These are phyloP conservation scores for Serendipita sp. DNA, from an alignment of 768 basidiomycete genomes.

Conservation along the genomic window DNA sequence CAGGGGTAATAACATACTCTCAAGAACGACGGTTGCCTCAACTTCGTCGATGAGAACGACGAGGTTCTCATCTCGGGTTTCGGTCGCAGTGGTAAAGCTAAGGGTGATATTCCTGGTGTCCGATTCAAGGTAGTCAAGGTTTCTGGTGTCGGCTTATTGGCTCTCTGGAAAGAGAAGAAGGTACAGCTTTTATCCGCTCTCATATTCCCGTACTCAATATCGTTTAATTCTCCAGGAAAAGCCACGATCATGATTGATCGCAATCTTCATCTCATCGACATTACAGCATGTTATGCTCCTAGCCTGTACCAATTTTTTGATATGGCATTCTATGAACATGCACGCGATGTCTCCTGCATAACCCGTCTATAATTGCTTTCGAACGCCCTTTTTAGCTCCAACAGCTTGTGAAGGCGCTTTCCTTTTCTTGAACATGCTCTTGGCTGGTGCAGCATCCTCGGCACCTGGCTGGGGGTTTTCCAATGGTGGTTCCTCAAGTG, in stretches of 20 bases:
- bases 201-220: slow-evolving; percentile 2
- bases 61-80: slow-evolving; percentile 99
- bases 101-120: slow-evolving; percentile 99
- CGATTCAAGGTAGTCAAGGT: slow-evolving; percentile 99
- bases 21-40: slow-evolving; percentile 91
- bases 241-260: slow-evolving; percentile 37
- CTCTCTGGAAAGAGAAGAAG: slow-evolving; percentile 99
- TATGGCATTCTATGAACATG: slow-evolving; percentile 6
- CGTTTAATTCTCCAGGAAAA: slow-evolving; percentile 37
- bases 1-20: not conserved
- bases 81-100: slow-evolving; percentile 98
- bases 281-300: not conserved
- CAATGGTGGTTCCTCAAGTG: not conserved
- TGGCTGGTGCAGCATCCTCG: not conserved
- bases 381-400: not conserved
- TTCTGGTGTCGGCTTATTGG: slow-evolving; percentile 94
- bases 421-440: slow-evolving; percentile 4
- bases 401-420: not conserved
- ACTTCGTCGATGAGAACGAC: slow-evolving; percentile 99
- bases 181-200: slow-evolving; percentile 24
- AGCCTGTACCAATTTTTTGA: slow-evolving; percentile 1
- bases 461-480: not conserved
- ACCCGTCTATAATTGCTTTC: not conserved
- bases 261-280: not conserved
- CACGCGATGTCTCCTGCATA: not conserved